These are phyloP conservation scores for Linaria vulgaris DNA, from an alignment of 257 asterid genomes.

Conservation along the genomic window DNA sequence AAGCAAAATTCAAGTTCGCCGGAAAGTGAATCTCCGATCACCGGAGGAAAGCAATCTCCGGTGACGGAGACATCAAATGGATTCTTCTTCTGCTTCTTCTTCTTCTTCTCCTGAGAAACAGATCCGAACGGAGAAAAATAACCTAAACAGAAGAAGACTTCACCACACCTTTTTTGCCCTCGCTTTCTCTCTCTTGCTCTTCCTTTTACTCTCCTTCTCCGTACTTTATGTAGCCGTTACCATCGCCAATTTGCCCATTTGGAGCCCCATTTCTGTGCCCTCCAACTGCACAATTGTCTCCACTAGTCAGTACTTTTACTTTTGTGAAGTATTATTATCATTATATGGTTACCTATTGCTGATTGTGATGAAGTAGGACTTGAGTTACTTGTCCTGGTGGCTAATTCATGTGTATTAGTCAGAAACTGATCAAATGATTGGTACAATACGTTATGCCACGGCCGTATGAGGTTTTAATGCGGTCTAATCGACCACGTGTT, in stretches of 20 bases:
- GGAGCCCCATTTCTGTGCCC: slow-evolving; percentile 83
- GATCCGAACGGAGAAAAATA: slow-evolving; percentile 31
- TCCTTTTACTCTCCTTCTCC: slow-evolving; percentile 44
- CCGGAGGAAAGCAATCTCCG: slow-evolving; percentile 52
- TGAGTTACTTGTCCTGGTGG: no score
- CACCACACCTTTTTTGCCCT: slow-evolving; percentile 38
- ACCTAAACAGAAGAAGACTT: slow-evolving; percentile 24
- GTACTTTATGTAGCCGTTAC: slow-evolving; percentile 59
- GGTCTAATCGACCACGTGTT: not conserved
- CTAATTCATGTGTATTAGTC: no score
- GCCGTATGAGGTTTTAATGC: no score
- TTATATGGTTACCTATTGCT: no score
- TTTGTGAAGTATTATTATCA: no score
- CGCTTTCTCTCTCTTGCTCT: slow-evolving; percentile 38
- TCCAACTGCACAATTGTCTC: slow-evolving; percentile 85
- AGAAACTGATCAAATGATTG: no score
- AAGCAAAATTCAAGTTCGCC: no score
- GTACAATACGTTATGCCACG: no score
- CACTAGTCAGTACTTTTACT: slow-evolving; percentile 55
- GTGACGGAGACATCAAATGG: slow-evolving; percentile 52
- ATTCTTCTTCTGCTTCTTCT: no score
- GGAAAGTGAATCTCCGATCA: slow-evolving; percentile 41
- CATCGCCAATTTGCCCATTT: slow-evolving; percentile 56
- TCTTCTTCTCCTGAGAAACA: slow-evolving; percentile 49
- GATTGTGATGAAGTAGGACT: not conserved